phyloP scores from a whole-genome alignment of 2,329 filamentous ascomycete genomes.

The Bimuria novae-zelandiae region DNA sequence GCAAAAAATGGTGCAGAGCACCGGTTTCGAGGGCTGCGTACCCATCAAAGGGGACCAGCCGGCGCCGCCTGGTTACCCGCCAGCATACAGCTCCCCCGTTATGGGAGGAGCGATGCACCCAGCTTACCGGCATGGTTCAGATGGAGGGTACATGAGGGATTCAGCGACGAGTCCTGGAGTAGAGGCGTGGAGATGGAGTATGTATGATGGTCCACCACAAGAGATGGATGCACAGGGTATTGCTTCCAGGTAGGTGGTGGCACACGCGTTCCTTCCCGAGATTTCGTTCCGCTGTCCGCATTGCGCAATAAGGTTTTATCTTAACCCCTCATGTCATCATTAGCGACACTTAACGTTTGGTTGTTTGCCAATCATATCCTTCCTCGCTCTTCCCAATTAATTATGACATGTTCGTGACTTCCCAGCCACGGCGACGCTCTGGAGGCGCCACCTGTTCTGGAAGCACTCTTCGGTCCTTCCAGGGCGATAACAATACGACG shows the following conservation, averaged over 20 bases:
- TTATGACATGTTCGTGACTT: not conserved
- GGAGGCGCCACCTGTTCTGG: no score
- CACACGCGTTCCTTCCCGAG: no score
- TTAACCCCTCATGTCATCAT: no score
- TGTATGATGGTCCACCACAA: not conserved
- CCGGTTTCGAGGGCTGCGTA: not conserved
- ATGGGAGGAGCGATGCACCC: not conserved
- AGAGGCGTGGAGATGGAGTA: not conserved
- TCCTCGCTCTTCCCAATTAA: not conserved
- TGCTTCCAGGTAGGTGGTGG: no score
- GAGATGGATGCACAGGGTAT: no score
- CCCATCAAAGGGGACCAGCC: not conserved
- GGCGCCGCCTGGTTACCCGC: not conserved
- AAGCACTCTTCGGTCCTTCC: not conserved
- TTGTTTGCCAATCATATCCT: not conserved
- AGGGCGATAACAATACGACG: not conserved
- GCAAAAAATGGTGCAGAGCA: not conserved
- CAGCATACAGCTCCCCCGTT: not conserved
- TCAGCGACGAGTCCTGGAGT: constrained; percentile 1
- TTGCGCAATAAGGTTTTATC: no score
- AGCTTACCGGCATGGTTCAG: not conserved
- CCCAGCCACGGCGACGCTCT: not conserved
- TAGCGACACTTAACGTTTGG: no score
- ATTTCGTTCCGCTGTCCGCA: no score
- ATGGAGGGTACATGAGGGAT: not conserved